These are phyloP conservation scores for Saturnispora bothae DNA, from an alignment of 805 yeast species.

Conservation along the genomic window DNA sequence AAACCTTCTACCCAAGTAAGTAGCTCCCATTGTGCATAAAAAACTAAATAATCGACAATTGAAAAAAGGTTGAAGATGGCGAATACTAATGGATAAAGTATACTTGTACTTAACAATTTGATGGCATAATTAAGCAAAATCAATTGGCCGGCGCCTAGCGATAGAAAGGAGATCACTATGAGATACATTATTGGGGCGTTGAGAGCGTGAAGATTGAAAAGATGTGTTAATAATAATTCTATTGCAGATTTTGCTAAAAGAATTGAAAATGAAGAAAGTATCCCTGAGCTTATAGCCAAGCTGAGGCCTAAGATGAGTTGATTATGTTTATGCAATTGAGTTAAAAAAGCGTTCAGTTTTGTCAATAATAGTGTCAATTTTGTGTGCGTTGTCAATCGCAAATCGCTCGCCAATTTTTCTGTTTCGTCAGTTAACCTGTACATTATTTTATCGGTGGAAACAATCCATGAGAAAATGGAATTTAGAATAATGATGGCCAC, in stretches of 20 bases:
- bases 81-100: conserved; percentile 76
- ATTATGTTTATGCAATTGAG: no score
- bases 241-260: conserved; percentile 78
- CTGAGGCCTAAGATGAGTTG: conserved; percentile 43
- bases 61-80: conserved; percentile 70
- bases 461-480: conserved; percentile 24
- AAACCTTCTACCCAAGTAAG: conserved; percentile 27
- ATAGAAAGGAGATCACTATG: conserved; percentile 43
- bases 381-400: no score
- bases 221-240: conserved; percentile 47
- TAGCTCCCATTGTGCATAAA: conserved; percentile 40
- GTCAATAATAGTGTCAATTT: no score
- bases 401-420: no score
- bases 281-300: conserved; percentile 64
- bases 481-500: conserved; percentile 22
- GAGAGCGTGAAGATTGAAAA: conserved; percentile 24
- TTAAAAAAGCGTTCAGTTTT: no score
- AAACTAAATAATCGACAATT: conserved; percentile 53
- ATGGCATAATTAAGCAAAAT: conserved; percentile 67
- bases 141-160: conserved; percentile 61
- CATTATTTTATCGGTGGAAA: no score
- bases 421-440: no score
- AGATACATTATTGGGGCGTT: conserved; percentile 35
- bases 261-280: conserved; percentile 75
- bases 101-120: conserved; percentile 57